Evolutionary conservation across 768 basidiomycete species (phyloP), one percentile per base, ranked within the genome.

Genomic region (Coprinopsis strossmayeri): DNA sequence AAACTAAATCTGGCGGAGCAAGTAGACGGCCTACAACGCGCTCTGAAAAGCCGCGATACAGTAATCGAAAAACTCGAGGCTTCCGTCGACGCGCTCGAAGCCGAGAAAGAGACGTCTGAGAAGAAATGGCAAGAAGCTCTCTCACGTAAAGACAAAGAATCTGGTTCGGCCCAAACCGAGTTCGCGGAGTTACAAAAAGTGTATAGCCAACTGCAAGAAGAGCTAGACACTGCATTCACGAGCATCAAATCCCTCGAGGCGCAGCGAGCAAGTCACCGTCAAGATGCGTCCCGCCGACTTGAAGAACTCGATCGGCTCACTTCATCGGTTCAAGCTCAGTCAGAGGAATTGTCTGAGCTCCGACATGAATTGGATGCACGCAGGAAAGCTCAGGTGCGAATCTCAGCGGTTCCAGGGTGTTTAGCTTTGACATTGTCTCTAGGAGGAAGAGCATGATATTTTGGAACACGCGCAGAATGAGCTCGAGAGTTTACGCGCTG

Each of bases 1-100:
- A 88, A 84, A 61, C 66, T 87, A 12, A 78, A 86, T 51, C 72
- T 88, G 7, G 70, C 73, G 37, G 86, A 91, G 52, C 79, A 78
- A 56, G 68, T 81, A 38, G 79, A 78, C 53, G 62, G 64, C 47
- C 63, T 89, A 48, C 73, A 82, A 50, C 70, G 73, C 45, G 68
- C 72, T 7, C 54, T 87, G 50, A 69, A 70, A 32, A 75, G 70
- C 52, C 75, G 79, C 17, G 84, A 88, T 53, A 59, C 64, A 3
- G 65, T 70, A 35, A 85, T 86, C 46, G 70, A 73, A 5, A 73
- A 82, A 53, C 73, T 91, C 13, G 86, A 87, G 59, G 62, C 69
- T 13, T 70, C 71, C 9, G 59, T 86, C 46, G 76, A 77, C 42
- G 80, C 86, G 54, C 61, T 70, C 39, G 73, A 71, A 30, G 69